Evolutionary conservation across 768 basidiomycete species (phyloP), one percentile per base, ranked within the genome.

Genomic region (Panus rudis): DNA sequence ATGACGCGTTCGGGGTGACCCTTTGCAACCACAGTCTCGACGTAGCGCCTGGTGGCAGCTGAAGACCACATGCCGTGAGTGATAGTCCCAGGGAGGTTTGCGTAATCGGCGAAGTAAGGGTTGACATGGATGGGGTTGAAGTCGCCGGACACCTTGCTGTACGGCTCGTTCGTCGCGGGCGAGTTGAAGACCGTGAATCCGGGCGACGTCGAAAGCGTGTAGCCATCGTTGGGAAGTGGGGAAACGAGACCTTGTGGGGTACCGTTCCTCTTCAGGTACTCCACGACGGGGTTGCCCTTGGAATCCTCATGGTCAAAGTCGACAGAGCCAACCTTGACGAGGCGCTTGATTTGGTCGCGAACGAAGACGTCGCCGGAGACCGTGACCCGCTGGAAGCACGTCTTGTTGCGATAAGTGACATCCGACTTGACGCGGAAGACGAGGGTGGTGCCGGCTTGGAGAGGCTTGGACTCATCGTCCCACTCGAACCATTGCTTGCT

Each of bases 121-220:
- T 99, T 97, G 63, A 96, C 72, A 62, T 99, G 96, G 53, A 99
- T 99, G 22, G 96, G 96, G 63, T 99, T 98, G 73, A 91, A 98
- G 65, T 99, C 94, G 34, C 94, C 93, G 0, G 96, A 99, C 37
- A 93, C 77, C 63, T 82, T 80, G 4, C 93, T 97, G 67, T 98
- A 99, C 2, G 92, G 86, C 64, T 94, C 89, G 58, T 99, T 99
- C 37, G 89, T 90, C 34, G 87, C 68, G 20, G 94, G 94, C 3
- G 94, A 76, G 35, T 70, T 79, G 72, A 92, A 94, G 6, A 71
- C 63, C 8, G 83, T 81, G 14, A 74, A 69, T 20, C 72, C 69
- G 3, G 75, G 66, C n/a, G 70, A 59, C 31, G 66, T 79, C 26
- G 83, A 80, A 59, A 99, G 71, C 0, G 83, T 77, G 63, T 99